A percentile compares a stretch with the other conserved stretches of the same genome.
Conservation (phyloP, 495 filamentous ascomycete species). For the Glonium stellatum region DNA sequence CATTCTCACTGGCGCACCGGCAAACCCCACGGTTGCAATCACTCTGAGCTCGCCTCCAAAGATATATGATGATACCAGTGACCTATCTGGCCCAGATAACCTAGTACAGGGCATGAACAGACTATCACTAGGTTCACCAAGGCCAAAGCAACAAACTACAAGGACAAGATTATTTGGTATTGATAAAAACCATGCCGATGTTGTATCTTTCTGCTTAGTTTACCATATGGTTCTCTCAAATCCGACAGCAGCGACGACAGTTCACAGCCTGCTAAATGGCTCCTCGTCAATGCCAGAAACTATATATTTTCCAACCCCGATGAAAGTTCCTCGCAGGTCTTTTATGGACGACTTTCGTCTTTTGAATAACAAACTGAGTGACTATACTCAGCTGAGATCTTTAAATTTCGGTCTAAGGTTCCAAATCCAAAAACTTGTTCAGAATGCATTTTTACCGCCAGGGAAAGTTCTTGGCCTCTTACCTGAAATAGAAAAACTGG, state of each 20-base stretch:
- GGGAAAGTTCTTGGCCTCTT: background rate
- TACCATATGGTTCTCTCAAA: background rate
- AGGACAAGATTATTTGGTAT: background rate
- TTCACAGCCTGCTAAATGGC: background rate
- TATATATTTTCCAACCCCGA: background rate
- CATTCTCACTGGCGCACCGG: conserved; percentile 15
- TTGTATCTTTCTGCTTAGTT: background rate
- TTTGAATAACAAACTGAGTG: background rate
- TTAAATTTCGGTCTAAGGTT: background rate
- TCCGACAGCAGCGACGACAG: background rate
- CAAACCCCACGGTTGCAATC: conserved; percentile 20
- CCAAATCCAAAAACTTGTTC: background rate
- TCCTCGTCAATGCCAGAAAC: background rate
- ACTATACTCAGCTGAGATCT: background rate
- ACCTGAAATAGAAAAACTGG: background rate
- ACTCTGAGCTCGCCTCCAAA: conserved; percentile 16
- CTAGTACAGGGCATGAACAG: background rate
- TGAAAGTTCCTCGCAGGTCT: background rate
- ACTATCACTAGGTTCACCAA: background rate
- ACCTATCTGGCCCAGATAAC: background rate
- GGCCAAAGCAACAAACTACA: background rate
- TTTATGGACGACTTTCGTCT: background rate
- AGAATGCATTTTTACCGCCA: background rate
- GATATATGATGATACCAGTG: conserved; percentile 11
- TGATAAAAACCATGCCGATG: background rate